phyloP scores from a whole-genome alignment of 371 early-diverging fungal species.

The Dipsacomyces acuminosporus region DNA sequence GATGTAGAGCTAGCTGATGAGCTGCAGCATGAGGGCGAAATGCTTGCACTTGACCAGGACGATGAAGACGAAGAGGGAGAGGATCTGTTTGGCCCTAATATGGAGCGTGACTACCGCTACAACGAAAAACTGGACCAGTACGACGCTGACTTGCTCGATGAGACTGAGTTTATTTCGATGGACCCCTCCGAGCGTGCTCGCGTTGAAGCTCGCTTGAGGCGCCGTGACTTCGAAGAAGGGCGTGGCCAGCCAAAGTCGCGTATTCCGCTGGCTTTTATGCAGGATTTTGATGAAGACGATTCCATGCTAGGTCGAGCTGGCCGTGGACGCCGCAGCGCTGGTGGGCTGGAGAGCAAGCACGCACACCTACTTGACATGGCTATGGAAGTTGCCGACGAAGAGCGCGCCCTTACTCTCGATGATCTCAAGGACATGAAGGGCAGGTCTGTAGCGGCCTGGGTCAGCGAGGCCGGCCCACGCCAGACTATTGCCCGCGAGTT shows the following conservation, averaged over 20 bases:
- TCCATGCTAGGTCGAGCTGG: conserved; percentile 1
- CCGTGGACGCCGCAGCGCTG: conserved; percentile 8
- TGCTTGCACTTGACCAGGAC: conserved; percentile 40
- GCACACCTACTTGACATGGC: conserved; percentile 33
- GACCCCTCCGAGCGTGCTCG: conserved; percentile 66
- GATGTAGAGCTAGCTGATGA: conserved; percentile 23
- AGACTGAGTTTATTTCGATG: conserved; percentile 66
- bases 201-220: conserved; percentile 72
- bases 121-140: conserved; percentile 76
- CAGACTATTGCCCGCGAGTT: conserved; percentile 82
- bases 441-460: conserved; percentile 71
- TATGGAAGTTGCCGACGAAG: conserved; percentile 45
- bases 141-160: conserved; percentile 72
- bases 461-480: conserved; percentile 56
- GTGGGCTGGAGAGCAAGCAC: conserved; percentile 30
- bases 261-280: conserved; percentile 82
- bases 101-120: conserved; percentile 75
- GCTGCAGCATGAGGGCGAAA: conserved; percentile 41
- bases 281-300: conserved; percentile 56
- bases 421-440: conserved; percentile 58
- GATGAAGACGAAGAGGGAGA: conserved; percentile 81
- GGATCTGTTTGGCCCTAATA: conserved; percentile 75
- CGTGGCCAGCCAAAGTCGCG: conserved; percentile 55
- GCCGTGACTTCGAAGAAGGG: conserved; percentile 77
- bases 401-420: conserved; percentile 51